A percentile compares a stretch with the other conserved stretches of the same genome.
These are phyloP conservation scores for Neocucurbitaria cava DNA, from an alignment of 2,329 filamentous ascomycete genomes.

Conservation along the genomic window DNA sequence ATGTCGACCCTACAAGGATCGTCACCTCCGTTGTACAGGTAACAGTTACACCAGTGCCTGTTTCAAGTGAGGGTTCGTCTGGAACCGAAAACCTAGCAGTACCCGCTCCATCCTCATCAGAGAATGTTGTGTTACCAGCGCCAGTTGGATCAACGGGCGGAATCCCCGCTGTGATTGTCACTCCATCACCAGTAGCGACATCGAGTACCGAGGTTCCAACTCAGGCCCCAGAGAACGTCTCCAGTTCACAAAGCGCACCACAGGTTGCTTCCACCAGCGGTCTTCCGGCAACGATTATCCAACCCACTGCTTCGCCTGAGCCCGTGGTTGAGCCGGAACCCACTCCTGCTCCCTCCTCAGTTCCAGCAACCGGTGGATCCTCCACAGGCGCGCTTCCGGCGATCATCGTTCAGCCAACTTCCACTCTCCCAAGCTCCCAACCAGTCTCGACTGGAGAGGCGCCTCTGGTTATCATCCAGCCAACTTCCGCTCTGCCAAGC, in stretches of 20 bases:
- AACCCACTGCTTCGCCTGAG: constrained; percentile 16
- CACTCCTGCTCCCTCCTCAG: not conserved
- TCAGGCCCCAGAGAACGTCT: not conserved
- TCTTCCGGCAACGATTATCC: constrained; percentile 17
- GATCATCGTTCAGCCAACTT: constrained; percentile 4
- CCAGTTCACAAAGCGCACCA: not conserved
- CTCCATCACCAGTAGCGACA: constrained; percentile 1
- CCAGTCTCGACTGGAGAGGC: constrained; percentile 7
- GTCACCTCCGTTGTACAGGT: constrained; percentile 15
- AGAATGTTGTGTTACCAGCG: not conserved
- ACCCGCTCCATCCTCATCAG: constrained; percentile 4
- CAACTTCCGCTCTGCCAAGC: not conserved
- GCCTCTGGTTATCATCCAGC: constrained; percentile 4
- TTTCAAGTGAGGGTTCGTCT: constrained; percentile 1
- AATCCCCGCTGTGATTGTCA: not conserved
- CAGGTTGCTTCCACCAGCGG: constrained; percentile 20
- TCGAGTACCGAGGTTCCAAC: constrained; percentile 11
- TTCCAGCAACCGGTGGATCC: not conserved
- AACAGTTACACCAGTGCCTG: constrained; percentile 25
- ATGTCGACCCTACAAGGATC: constrained; percentile 17
- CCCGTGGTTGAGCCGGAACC: constrained; percentile 6
- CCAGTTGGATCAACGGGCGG: not conserved
- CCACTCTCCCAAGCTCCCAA: not conserved
- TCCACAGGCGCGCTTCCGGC: constrained; percentile 12
- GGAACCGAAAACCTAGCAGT: constrained; percentile 13